Base-by-base conservation (phyloP, 495 filamentous ascomycete genomes). In the Pyronema domesticum region DNA sequence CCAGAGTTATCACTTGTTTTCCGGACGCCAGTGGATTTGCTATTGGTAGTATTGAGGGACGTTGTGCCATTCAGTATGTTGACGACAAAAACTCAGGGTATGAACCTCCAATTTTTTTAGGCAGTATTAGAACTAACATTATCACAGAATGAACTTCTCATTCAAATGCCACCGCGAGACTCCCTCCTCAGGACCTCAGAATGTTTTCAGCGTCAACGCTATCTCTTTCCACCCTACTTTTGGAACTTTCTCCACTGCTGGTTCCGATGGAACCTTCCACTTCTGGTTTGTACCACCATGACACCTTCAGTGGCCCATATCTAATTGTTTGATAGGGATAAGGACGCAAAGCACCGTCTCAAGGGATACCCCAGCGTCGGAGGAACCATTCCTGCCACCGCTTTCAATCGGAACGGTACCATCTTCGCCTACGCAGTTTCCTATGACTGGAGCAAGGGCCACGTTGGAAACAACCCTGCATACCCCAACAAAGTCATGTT, bases 361-460 rank as follows among this genome's bases (percentile, higher is more conserved):
- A 93, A 89, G 67, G 85, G 85, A 11, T 94, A 89, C 64, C 86
- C 87, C n/a, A 74, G 79, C 37, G 83, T 86, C 11, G 83, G 84
- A 15, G 86, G 82, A 6, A 80, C 81, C 46, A 88, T 95, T 67
- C 78, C 81, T 10, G 78, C 80, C 37, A 85, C 81, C 8, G 78
- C 73, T 6, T 95, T 95, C 74, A 84, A 83, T 65, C 69, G 76
- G 46, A 78, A 70, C 50, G 89, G 87, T 46, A 78, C 71, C 59
- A 84, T 89, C 59, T 93, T 94, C 63, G 88, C 86, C 14, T 95
- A 95, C 63, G 82, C 87, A 6, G 77, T 93, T 33, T 88, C 84
- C 61, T 95, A 95, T 61, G 89, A 95, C 71, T 95, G 89, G 89
- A 84, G 82, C 65, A 93, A 93, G 68, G 89, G 89, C 9, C 89